Evolutionary conservation across 768 basidiomycete genomes (phyloP), one percentile per base, ranked within the genome.

Genomic region (Auriscalpium microsporum): DNA sequence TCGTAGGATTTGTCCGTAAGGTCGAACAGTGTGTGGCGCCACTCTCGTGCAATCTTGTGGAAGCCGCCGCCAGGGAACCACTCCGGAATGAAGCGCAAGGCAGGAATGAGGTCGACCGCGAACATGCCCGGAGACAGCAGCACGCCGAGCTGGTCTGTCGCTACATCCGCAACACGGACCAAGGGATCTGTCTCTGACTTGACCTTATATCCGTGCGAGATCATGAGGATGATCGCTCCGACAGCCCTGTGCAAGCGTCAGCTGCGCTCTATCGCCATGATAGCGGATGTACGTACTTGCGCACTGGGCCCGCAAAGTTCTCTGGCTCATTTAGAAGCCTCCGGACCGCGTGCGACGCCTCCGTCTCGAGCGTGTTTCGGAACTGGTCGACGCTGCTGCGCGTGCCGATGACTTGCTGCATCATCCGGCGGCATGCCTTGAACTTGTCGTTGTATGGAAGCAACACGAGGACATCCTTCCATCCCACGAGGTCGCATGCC

Each of bases 11-110:
- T 52, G 7, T 62, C 56, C 1, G 58, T 57, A 38, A 62, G 33
- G 9, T 60, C 58, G 21, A 53, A 21, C 2, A 62, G 45, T 10
- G 61, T 60, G n/a, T 61, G 53, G 10, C 58, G 50, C 57, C 55
- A 61, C 47, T 61, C 61, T 36, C 56, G 52, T 3, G 64, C 64
- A n/a, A 48, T 52, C 33, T 55, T 53, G 37, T 62, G 63, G 55
- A 65, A 64, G 16, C 63, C 53, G 10, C 60, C 63, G 19, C 64
- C 64, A 8, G 64, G 64, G 54, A 62, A 52, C 64, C 64, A 65
- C 16, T 62, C 63, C 4, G 64, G 64, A 16, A 65, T 46, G 44
- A 50, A 33, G n/a, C 61, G 64, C 45, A 65, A 57, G 35, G 58
- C 9, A 0, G 66, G 66, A 10, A 67, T 16, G 14, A 58, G 45